These are phyloP conservation scores for Gomphus bonarii DNA, from an alignment of 1,284 basidiomycete species.

Conservation along the genomic window DNA sequence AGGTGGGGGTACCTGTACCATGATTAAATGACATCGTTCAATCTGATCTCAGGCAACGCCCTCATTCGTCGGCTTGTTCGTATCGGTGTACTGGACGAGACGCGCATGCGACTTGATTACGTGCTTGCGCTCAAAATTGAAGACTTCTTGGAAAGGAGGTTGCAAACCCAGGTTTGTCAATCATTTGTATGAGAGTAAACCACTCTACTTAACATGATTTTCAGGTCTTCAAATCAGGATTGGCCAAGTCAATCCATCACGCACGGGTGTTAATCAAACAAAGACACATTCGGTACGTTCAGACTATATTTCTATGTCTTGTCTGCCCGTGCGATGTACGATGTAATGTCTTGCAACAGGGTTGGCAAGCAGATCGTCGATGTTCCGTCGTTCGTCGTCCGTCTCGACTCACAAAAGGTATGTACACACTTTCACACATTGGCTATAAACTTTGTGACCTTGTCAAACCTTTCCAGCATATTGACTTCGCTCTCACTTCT, in stretches of 20 bases:
- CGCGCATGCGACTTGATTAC: constrained; percentile 99
- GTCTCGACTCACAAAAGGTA: constrained; percentile 87
- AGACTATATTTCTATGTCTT: not conserved
- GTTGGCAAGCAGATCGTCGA: constrained; percentile 99
- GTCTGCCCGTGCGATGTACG: not conserved
- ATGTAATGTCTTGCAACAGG: constrained; percentile 27
- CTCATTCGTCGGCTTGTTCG: constrained; percentile 98
- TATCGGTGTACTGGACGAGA: constrained; percentile 99
- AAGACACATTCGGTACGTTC: constrained; percentile 82
- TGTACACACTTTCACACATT: constrained; percentile 2
- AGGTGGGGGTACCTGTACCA: constrained; percentile 23
- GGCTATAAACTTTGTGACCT: constrained; percentile 20
- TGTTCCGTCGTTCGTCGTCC: constrained; percentile 98
- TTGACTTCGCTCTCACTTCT: constrained; percentile 96
- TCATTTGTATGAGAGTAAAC: not conserved
- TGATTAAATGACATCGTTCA: not conserved
- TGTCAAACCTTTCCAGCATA: constrained; percentile 47
- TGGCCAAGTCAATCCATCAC: constrained; percentile 98
- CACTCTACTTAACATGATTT: not conserved
- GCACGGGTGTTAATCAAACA: constrained; percentile 97
- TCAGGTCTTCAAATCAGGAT: constrained; percentile 90
- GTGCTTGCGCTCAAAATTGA: constrained; percentile 98
- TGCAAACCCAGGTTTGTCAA: constrained; percentile 80
- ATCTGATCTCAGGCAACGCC: constrained; percentile 62
- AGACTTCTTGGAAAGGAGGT: constrained; percentile 98